phyloP scores from a whole-genome alignment of 305 asterid species.

The Nicotiana rustica region DNA sequence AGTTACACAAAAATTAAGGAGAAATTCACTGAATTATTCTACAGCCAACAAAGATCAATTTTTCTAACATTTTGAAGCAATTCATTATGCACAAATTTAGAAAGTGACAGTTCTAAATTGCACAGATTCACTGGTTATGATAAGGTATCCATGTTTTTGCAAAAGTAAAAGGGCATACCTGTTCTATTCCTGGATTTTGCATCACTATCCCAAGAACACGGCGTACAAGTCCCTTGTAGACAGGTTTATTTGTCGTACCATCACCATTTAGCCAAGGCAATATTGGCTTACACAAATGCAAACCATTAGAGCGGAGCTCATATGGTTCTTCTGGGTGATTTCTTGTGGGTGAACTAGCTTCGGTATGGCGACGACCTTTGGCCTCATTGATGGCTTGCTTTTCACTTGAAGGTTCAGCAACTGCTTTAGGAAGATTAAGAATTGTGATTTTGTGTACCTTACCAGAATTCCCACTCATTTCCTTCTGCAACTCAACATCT shows the following conservation, averaged over 20 bases:
- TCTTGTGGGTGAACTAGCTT: conserved; percentile 44
- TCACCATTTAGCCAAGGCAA: conserved; percentile 94
- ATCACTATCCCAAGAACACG: conserved; percentile 81
- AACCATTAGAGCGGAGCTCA: conserved; percentile 46
- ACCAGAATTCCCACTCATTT: conserved; percentile 44
- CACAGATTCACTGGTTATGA: conserved; percentile 17
- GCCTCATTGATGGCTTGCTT: conserved; percentile 41
- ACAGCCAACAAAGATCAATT: conserved; percentile 2
- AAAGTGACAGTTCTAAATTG: conserved; percentile 26
- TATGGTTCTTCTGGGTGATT: conserved; percentile 43
- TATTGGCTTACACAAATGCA: conserved; percentile 60
- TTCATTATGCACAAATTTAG: conserved; percentile 30
- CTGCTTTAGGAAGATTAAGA: conserved; percentile 72
- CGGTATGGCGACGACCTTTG: conserved; percentile 46
- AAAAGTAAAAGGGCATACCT: conserved; percentile 54
- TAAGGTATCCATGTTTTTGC: not conserved
- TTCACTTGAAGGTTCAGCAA: conserved; percentile 52
- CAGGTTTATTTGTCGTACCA: conserved; percentile 76
- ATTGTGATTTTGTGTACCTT: conserved; percentile 81
- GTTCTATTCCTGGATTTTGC: conserved; percentile 94
- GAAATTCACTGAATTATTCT: not conserved
- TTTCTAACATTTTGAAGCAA: conserved; percentile 20
- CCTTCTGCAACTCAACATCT: conserved; percentile 43
- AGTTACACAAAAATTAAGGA: conserved; percentile 11
- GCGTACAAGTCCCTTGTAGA: conserved; percentile 85